A percentile compares a stretch with the other conserved stretches of the same genome.
phyloP scores from a whole-genome alignment of 495 filamentous ascomycete genomes.

The Mytilinidion resinicola region DNA sequence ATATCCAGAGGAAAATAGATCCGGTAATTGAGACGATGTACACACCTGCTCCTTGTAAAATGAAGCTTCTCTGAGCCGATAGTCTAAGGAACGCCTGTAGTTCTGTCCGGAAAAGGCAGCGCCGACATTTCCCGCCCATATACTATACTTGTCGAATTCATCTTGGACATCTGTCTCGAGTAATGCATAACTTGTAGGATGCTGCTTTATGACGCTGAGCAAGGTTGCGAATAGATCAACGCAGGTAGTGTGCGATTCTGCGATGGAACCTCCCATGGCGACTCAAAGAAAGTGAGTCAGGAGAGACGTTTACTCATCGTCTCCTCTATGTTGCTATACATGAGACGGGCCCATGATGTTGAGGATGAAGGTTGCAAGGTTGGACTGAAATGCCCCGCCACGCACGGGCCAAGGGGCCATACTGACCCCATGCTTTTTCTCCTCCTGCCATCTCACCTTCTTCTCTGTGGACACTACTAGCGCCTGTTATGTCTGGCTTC shows the following conservation, averaged over 20 bases:
- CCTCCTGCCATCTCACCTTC: not conserved
- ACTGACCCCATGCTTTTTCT: too few species aligned
- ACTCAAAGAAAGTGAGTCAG: too few species aligned
- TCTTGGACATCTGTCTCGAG: not conserved
- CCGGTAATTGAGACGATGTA: not conserved
- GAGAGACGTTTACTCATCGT: too few species aligned
- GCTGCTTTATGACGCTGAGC: not conserved
- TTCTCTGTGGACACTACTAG: not conserved
- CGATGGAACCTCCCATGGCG: not conserved
- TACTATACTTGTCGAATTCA: slow-evolving; percentile 12
- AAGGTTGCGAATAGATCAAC: slow-evolving; percentile 1
- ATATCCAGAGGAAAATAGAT: not conserved
- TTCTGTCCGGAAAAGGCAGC: slow-evolving; percentile 7
- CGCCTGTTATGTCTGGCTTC: slow-evolving; percentile 9
- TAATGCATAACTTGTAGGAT: not conserved
- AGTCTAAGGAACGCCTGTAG: slow-evolving; percentile 14
- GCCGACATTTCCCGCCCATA: slow-evolving; percentile 16
- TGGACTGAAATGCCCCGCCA: not conserved
- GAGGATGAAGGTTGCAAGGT: too few species aligned
- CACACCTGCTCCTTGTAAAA: slow-evolving; percentile 8
- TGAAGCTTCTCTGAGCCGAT: slow-evolving; percentile 15
- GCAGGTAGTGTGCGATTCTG: not conserved
- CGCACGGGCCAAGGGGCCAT: not conserved
- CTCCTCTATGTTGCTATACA: too few species aligned
- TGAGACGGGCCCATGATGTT: not conserved